A percentile compares a stretch with the other conserved stretches of the same genome.
Evolutionary conservation across 768 basidiomycete genomes (phyloP).

Genomic region (Boletellus ananiceps): DNA sequence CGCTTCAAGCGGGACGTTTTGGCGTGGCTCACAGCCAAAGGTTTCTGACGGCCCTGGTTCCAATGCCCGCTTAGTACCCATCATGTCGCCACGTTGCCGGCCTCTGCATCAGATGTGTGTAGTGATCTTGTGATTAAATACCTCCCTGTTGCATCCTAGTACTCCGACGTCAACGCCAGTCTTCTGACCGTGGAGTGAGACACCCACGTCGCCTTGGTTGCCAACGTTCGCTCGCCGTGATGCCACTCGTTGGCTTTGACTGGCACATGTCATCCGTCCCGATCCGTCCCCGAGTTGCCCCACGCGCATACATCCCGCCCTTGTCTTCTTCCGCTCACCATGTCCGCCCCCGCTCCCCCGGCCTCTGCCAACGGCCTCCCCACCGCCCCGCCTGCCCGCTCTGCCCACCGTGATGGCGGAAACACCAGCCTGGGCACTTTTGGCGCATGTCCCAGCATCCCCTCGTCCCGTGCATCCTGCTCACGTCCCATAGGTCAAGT

Average conservation of each 20-base stretch:
- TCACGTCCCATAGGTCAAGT: conserved; percentile 64
- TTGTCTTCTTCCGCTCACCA: not conserved
- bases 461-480: not conserved
- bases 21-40: conserved; percentile 58
- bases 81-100: conserved; percentile 1
- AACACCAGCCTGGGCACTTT: conserved; percentile 67
- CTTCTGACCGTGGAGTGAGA: not conserved
- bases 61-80: conserved; percentile 9
- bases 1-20: conserved; percentile 58
- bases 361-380: conserved; percentile 7
- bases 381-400: conserved; percentile 45
- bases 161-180: not conserved
- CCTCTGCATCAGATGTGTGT: conserved; percentile 6
- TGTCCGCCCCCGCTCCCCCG: not conserved
- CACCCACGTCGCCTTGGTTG: no score
- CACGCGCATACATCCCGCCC: not conserved
- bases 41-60: conserved; percentile 44
- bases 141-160: not conserved
- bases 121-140: conserved; percentile 15
- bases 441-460: conserved; percentile 41
- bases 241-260: no score
- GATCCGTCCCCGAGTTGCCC: not conserved
- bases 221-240: no score
- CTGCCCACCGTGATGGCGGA: conserved; percentile 46
- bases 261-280: not conserved